Evolutionary conservation across 345 rosid species (phyloP).

Genomic region (Kernera saxatilis): DNA sequence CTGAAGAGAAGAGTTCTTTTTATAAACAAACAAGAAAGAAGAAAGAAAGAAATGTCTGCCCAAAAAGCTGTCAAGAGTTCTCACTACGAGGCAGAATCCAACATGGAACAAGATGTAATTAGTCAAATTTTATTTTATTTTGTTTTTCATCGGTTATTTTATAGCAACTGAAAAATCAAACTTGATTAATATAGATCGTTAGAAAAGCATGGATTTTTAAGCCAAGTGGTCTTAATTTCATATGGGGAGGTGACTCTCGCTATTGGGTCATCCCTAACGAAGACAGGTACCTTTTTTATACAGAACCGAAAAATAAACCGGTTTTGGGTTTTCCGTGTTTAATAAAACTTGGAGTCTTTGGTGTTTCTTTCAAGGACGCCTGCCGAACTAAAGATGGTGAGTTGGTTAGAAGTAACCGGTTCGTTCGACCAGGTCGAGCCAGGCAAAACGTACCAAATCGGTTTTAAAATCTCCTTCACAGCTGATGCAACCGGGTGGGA

Average conservation of each 20-base stretch:
- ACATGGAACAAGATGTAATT: slow-evolving; percentile 28
- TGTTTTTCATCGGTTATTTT: neutral
- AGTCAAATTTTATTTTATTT: neutral
- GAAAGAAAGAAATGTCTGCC: slow-evolving; percentile 14
- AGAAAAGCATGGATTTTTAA: slow-evolving; percentile 30
- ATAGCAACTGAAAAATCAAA: neutral
- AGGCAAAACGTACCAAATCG: slow-evolving; percentile 32
- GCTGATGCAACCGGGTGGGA: slow-evolving; percentile 50
- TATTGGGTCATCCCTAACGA: slow-evolving; percentile 33
- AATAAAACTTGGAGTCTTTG: neutral
- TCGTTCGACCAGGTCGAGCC: neutral
- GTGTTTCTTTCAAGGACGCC: slow-evolving; percentile 28
- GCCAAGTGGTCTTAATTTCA: slow-evolving; percentile 30
- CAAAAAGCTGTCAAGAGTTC: slow-evolving; percentile 31
- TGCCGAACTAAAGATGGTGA: slow-evolving; percentile 47
- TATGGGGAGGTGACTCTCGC: slow-evolving; percentile 33
- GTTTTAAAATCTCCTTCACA: slow-evolving; percentile 36
- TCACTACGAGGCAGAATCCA: slow-evolving; percentile 30
- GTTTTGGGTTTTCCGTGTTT: neutral
- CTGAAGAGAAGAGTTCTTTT: slow-evolving; percentile 4
- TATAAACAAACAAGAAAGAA: slow-evolving; percentile 8
- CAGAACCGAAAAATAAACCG: neutral
- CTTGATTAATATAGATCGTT: slow-evolving; percentile 9
- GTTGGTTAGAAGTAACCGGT: slow-evolving; percentile 65
- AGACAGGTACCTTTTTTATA: slow-evolving; percentile 17